phyloP scores from a whole-genome alignment of 768 basidiomycete genomes.

The Suillus paluster region DNA sequence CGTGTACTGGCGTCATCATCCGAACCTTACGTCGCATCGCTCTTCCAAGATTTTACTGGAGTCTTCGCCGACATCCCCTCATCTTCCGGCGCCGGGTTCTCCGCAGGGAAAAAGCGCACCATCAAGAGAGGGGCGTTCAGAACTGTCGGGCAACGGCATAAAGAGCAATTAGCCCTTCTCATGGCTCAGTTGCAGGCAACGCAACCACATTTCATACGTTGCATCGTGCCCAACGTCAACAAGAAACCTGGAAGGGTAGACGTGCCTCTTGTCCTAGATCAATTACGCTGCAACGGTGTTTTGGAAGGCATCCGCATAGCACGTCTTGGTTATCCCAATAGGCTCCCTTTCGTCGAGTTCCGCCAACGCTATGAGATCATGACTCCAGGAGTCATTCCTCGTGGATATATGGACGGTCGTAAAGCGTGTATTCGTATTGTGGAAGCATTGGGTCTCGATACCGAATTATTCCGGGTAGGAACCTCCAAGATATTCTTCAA shows the following conservation, averaged over 20 bases:
- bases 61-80: constrained; percentile 31
- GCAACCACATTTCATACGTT: constrained; percentile 97
- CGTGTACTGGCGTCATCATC: constrained; percentile 83
- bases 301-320: constrained; percentile 98
- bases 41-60: constrained; percentile 85
- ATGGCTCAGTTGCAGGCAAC: constrained; percentile 92
- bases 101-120: constrained; percentile 63
- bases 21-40: constrained; percentile 77
- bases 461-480: constrained; percentile 84
- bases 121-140: constrained; percentile 97
- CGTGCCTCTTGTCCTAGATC: constrained; percentile 93
- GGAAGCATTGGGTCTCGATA: constrained; percentile 85
- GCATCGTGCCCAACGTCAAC: constrained; percentile 92
- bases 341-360: constrained; percentile 96
- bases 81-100: constrained; percentile 41
- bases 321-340: constrained; percentile 94
- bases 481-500: constrained; percentile 99
- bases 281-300: constrained; percentile 97
- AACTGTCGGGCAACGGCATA: constrained; percentile 94
- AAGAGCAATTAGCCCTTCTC: constrained; percentile 89
- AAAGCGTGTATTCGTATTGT: constrained; percentile 94
- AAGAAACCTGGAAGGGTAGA: constrained; percentile 94
- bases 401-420: constrained; percentile 97
- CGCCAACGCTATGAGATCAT: constrained; percentile 95
- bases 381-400: constrained; percentile 90